Conservation (phyloP, 192 early-diverging fungal genomes). For the Oehlia diaphana region DNA sequence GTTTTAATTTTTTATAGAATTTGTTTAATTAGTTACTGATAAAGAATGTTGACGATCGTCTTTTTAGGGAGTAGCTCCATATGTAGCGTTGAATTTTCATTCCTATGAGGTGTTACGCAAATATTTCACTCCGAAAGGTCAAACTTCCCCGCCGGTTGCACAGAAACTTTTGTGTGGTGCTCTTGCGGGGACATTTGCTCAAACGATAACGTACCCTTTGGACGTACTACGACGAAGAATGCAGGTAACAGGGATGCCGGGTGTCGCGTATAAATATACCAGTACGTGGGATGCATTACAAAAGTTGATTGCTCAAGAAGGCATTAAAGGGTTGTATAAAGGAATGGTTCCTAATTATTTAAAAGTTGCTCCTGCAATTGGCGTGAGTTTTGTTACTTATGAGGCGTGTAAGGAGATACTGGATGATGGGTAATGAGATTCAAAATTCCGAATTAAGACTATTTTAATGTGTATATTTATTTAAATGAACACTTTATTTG, state of each 20-base stretch:
- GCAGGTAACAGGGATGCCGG: slow-evolving; percentile 76
- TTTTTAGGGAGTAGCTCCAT: slow-evolving; percentile 70
- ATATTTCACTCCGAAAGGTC: slow-evolving; percentile 63
- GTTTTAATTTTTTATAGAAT: neutral
- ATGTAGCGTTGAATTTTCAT: slow-evolving; percentile 82
- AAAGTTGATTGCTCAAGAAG: slow-evolving; percentile 57
- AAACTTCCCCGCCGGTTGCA: slow-evolving; percentile 55
- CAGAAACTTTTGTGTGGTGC: slow-evolving; percentile 74
- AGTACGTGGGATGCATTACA: slow-evolving; percentile 74
- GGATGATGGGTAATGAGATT: neutral
- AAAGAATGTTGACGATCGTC: neutral
- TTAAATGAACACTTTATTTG: neutral
- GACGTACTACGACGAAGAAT: slow-evolving; percentile 78
- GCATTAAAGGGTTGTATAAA: slow-evolving; percentile 68
- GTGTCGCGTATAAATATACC: slow-evolving; percentile 67
- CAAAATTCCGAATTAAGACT: neutral
- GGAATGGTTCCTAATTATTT: slow-evolving; percentile 83
- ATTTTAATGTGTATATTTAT: neutral
- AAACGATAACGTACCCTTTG: slow-evolving; percentile 80
- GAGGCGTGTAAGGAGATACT: slow-evolving; percentile 74
- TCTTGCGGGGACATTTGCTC: slow-evolving; percentile 75
- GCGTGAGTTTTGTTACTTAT: slow-evolving; percentile 81
- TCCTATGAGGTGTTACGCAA: slow-evolving; percentile 76
- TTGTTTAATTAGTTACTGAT: neutral
- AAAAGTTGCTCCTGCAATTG: slow-evolving; percentile 83